Evolutionary conservation across 495 filamentous ascomycete species (phyloP).

Genomic region (Baudoinia panamericana): DNA sequence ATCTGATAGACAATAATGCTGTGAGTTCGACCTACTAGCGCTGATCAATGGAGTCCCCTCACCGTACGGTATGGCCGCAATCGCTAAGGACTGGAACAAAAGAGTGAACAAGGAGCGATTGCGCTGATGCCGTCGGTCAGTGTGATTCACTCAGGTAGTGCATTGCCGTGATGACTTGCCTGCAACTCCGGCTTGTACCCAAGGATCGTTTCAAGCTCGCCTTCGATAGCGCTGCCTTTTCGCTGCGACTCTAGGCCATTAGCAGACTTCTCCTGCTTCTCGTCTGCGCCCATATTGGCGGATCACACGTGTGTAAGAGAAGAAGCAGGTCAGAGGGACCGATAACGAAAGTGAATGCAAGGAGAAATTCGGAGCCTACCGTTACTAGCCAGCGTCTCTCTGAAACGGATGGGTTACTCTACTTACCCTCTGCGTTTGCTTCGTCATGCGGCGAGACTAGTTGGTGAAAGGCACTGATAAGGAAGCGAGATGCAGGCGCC

Average conservation of each 20-base stretch:
- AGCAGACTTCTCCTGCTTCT: neutral
- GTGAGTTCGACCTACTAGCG: no score
- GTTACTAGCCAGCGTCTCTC: no score
- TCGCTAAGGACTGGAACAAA: conserved; percentile 9
- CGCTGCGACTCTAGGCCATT: neutral
- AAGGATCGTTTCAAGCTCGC: conserved; percentile 7
- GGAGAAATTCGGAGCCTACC: no score
- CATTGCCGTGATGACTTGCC: neutral
- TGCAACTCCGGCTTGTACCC: conserved; percentile 12
- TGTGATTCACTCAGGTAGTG: neutral
- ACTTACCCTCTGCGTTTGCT: no score
- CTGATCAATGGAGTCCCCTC: conserved; percentile 6
- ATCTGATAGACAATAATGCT: no score
- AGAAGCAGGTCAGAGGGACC: neutral
- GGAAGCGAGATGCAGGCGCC: no score
- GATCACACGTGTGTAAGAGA: neutral
- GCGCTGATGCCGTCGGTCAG: neutral
- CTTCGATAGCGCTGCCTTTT: conserved; percentile 5
- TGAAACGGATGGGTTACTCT: no score
- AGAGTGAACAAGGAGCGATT: conserved; percentile 9
- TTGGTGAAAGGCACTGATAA: no score
- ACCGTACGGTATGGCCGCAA: conserved; percentile 12
- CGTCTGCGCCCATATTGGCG: conserved; percentile 1
- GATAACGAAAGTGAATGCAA: neutral
- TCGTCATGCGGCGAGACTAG: no score